phyloP scores from a whole-genome alignment of 345 rosid species.

The Sonneratia alba region DNA sequence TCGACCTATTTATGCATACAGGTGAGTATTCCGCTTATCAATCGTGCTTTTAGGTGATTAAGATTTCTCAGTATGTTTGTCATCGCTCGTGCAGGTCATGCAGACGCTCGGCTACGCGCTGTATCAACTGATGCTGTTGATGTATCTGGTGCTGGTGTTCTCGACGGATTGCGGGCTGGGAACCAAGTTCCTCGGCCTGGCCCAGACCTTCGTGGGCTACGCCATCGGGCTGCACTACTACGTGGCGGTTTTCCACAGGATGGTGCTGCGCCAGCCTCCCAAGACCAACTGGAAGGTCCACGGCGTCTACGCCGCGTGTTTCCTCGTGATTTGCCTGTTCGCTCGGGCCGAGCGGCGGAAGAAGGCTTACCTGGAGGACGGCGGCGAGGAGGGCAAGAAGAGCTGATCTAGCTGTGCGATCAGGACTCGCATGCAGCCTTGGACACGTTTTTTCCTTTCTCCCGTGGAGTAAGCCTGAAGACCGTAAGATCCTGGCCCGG shows the following conservation, averaged over 20 bases:
- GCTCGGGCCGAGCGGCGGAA: conserved; percentile 71
- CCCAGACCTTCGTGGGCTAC: conserved; percentile 60
- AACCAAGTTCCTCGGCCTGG: conserved; percentile 51
- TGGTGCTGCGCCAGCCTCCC: conserved; percentile 73
- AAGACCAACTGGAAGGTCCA: conserved; percentile 87
- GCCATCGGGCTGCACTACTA: conserved; percentile 85
- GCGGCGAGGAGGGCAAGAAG: conserved; percentile 91
- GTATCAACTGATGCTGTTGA: conserved; percentile 61
- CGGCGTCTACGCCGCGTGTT: conserved; percentile 87
- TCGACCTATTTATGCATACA: conserved; percentile 66
- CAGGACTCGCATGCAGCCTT: too few relatives aligned
- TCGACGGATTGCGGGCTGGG: conserved; percentile 59
- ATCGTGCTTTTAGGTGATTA: too few relatives aligned
- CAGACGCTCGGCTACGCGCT: conserved; percentile 72
- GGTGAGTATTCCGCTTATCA: conserved; percentile 12
- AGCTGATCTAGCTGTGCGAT: conserved; percentile 10
- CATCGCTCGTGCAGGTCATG: conserved; percentile 37
- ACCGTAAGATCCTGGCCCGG: too few relatives aligned
- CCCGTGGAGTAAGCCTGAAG: too few relatives aligned
- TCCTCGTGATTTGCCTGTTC: conserved; percentile 55
- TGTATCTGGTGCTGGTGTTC: conserved; percentile 72
- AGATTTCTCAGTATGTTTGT: not conserved
- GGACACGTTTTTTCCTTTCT: too few relatives aligned
- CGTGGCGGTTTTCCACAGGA: conserved; percentile 80
- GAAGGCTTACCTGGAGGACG: conserved; percentile 85